A percentile compares a stretch with the other conserved stretches of the same genome.
These are phyloP conservation scores for Lipomyces yamanashiensis DNA, from an alignment of 805 yeast species.

Conservation along the genomic window DNA sequence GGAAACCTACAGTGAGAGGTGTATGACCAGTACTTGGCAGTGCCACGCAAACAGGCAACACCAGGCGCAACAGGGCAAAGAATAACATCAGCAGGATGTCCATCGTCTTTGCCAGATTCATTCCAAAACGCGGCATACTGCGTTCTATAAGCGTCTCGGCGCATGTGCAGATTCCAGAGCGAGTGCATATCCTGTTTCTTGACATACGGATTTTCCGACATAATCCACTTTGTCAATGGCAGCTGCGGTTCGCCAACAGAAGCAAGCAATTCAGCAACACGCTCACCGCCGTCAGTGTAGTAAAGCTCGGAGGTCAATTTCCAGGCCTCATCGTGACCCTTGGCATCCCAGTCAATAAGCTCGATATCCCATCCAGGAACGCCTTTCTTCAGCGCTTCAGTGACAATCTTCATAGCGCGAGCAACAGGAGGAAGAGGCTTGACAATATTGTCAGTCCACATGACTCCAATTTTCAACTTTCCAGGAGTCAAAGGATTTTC, in stretches of 20 bases:
- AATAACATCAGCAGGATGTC: constrained; percentile 57
- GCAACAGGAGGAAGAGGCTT: constrained; percentile 56
- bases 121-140: constrained; percentile 60
- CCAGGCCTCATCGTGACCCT: constrained; percentile 42
- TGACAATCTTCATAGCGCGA: constrained; percentile 48
- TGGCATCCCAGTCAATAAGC: constrained; percentile 40
- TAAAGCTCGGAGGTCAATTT: constrained; percentile 50
- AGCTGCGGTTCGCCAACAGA: constrained; percentile 72
- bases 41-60: constrained; percentile 70
- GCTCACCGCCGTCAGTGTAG: constrained; percentile 69
- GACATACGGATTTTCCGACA: constrained; percentile 52
- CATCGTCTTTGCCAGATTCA: constrained; percentile 39
- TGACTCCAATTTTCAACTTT: constrained; percentile 54
- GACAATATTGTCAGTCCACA: constrained; percentile 55
- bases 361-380: constrained; percentile 48
- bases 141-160: constrained; percentile 63
- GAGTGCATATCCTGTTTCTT: constrained; percentile 35
- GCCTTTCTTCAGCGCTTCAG: constrained; percentile 51
- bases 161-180: constrained; percentile 54
- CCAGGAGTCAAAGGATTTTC: constrained; percentile 44
- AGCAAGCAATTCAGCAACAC: constrained; percentile 56
- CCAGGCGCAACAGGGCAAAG: constrained; percentile 70
- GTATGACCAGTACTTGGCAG: constrained; percentile 78
- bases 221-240: constrained; percentile 60
- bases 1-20: constrained; percentile 56